phyloP scores from a whole-genome alignment of 75 land plant genomes.

The Selaginella tamariscina region DNA sequence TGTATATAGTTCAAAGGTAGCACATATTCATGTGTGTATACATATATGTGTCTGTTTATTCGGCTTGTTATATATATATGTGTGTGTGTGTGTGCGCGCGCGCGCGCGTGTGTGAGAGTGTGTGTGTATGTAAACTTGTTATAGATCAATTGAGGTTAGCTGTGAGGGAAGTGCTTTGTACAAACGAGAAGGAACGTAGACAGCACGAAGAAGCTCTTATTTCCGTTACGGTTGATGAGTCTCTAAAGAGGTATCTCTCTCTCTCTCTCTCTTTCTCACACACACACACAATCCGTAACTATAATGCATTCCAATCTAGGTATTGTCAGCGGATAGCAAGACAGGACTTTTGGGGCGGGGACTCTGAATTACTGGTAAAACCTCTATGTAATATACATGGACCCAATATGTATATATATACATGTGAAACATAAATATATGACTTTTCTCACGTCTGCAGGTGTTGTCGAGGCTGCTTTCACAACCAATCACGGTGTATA shows the following conservation, averaged over 20 bases:
- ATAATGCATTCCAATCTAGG: conserved; percentile 17
- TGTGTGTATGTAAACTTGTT: not conserved
- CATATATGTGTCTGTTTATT: not conserved
- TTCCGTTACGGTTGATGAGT: conserved; percentile 83
- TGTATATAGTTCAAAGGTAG: conserved; percentile 4
- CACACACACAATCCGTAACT: not conserved
- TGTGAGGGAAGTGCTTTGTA: conserved; percentile 77
- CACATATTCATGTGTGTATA: not conserved
- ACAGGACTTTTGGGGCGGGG: conserved; percentile 93
- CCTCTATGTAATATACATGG: too few species aligned
- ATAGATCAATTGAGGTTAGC: conserved; percentile 91
- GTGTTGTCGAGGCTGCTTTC: conserved; percentile 64
- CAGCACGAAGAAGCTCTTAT: conserved; percentile 69
- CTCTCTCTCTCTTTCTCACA: not conserved
- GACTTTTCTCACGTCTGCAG: conserved; percentile 40
- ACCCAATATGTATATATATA: too few species aligned
- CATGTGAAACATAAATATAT: not conserved
- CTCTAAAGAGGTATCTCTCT: conserved; percentile 42
- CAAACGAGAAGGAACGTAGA: conserved; percentile 38
- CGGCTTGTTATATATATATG: not conserved
- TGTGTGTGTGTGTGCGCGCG: not conserved
- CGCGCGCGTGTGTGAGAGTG: too few species aligned
- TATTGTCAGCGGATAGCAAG: conserved; percentile 70
- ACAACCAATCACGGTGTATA: conserved; percentile 82
- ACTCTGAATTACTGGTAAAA: conserved; percentile 74